Evolutionary conservation across 305 asterid genomes (phyloP), one percentile per base, ranked within the genome.

Genomic region (Plantago coronopus): DNA sequence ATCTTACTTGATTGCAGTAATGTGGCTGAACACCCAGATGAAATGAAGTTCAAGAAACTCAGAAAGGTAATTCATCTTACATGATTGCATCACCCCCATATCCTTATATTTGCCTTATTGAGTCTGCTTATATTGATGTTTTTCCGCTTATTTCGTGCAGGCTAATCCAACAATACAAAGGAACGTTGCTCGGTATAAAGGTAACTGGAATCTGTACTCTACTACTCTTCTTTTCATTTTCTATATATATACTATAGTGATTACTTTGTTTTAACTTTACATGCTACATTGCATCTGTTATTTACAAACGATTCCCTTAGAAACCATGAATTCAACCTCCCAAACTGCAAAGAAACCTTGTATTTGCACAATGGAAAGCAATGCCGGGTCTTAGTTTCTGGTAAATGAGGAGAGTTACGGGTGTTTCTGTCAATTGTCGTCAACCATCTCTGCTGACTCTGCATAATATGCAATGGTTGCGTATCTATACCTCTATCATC

Each of bases 11-110:
- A 47, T 34, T 70, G 79, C 94, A 93, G 99, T 77, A 93, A 89
- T 74, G 83, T 76, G 69, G 81, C 81, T 70, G 90, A 89, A 69
- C 83, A 87, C 71, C 97, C 96, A n/a, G 69, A 74, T 67, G 95
- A 87, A 40, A 58, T 73, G 70, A 89, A 89, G 81, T 93, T 77
- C 78, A 87, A 79, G 72, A 89, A 72, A 76, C 78, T 93, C 59
- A 82, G 97, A 54, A 93, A 89, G 97, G 96, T 89, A 56, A 6
- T 17, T 12, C 31, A 45, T 17, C 49, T 45, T 18, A 23, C 48
- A 51, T 17, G 55, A 21, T 34, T 42, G 31, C 61, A 27, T 15
- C 38, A 44, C 5, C 31, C 42, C 17, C 27, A 25, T 54, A 29
- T 54, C 37, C 50, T 29, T 67, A 44, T 31, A 23, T 22, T 57